These are phyloP conservation scores for Suillus occidentalis DNA, from an alignment of 768 basidiomycete genomes.

Conservation along the genomic window DNA sequence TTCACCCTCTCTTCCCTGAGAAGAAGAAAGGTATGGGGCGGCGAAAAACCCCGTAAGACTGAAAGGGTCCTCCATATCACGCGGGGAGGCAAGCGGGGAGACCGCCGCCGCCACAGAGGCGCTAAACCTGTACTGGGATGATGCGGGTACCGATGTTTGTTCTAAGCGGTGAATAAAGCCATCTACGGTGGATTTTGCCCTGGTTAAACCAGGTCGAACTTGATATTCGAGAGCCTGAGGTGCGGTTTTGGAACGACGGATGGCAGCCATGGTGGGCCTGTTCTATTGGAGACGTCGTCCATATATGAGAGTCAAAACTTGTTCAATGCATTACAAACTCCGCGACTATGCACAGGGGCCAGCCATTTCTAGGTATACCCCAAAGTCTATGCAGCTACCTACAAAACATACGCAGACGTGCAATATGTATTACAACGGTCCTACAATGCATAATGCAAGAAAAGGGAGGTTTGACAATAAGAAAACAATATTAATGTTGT, in stretches of 20 bases:
- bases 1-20: slow-evolving; percentile 23
- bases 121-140: slow-evolving; percentile 4
- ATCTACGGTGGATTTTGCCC: slow-evolving; percentile 11
- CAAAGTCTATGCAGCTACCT: slow-evolving; percentile 3
- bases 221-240: slow-evolving; percentile 19
- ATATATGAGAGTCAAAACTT: slow-evolving; percentile 3
- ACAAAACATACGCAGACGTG: slow-evolving; percentile 10
- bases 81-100: slow-evolving; percentile 21
- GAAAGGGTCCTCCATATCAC: slow-evolving; percentile 46
- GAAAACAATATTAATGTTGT: slow-evolving; percentile 18
- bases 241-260: slow-evolving; percentile 33
- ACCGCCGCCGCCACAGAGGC: not conserved
- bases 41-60: slow-evolving; percentile 52
- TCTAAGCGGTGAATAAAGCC: slow-evolving; percentile 3
- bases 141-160: not conserved
- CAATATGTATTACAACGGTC: slow-evolving; percentile 23
- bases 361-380: not conserved
- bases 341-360: slow-evolving; percentile 2
- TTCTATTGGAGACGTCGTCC: not conserved
- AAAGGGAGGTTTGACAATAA: not conserved
- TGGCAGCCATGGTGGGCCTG: slow-evolving; percentile 21
- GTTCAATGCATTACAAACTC: slow-evolving; percentile 12
- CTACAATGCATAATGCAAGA: slow-evolving; percentile 14
- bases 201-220: not conserved
- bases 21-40: slow-evolving; percentile 20